Percentiles rank a stretch among this genome's conserved stretches.
phyloP scores from a whole-genome alignment of 768 basidiomycete genomes.

The Multifurca ochricompacta region DNA sequence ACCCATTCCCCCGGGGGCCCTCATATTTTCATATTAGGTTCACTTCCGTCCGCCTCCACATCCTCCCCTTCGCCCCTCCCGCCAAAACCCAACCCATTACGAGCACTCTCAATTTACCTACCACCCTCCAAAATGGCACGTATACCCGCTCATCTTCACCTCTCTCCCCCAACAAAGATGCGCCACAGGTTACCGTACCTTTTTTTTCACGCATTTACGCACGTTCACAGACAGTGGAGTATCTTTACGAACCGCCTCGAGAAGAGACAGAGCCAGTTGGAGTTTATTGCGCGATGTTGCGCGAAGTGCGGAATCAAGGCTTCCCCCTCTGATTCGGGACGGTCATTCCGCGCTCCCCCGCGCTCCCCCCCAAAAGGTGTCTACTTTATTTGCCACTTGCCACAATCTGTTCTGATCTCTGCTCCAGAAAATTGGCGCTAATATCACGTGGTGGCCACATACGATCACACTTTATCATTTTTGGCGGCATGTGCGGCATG shows the following conservation, averaged over 20 bases:
- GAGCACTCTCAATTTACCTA: not conserved
- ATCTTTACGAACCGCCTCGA: not conserved
- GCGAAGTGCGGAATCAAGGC: not conserved
- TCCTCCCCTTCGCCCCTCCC: not conserved
- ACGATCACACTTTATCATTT: too few relatives aligned
- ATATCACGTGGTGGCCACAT: too few relatives aligned
- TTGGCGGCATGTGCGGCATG: too few relatives aligned
- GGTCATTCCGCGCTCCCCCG: not conserved
- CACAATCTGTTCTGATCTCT: too few relatives aligned
- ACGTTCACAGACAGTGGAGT: not conserved
- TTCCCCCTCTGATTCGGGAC: not conserved
- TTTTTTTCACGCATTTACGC: not conserved
- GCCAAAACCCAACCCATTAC: not conserved
- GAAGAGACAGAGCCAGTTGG: not conserved
- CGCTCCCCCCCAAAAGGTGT: too few relatives aligned
- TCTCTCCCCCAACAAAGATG: not conserved
- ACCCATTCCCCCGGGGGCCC: too few relatives aligned
- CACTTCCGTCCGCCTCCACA: too few relatives aligned
- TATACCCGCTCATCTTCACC: not conserved
- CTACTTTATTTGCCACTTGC: too few relatives aligned
- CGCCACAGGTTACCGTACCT: not conserved
- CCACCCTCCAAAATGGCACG: not conserved
- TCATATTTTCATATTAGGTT: conserved; percentile 11
- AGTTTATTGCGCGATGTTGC: not conserved
- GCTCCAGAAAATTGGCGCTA: too few relatives aligned